Conservation (phyloP, 768 basidiomycete genomes). For the Tricholoma sp. region DNA sequence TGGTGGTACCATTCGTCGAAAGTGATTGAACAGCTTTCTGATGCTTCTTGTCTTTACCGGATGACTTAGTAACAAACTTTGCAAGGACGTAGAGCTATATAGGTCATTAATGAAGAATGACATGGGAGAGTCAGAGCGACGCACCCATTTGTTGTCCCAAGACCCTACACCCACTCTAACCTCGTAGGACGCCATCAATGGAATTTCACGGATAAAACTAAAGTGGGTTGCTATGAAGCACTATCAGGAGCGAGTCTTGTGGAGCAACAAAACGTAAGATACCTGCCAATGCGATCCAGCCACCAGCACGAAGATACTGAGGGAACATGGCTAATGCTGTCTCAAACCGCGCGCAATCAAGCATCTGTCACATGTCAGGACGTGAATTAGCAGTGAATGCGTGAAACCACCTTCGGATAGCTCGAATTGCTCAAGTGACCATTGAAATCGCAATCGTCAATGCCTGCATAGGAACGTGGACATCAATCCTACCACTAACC, state of each 20-base stretch:
- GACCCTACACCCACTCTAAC: slow-evolving; percentile 48
- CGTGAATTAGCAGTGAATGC: background rate
- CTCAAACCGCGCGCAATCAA: slow-evolving; percentile 47
- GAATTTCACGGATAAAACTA: slow-evolving; percentile 67
- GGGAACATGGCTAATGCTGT: slow-evolving; percentile 48
- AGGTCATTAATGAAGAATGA: background rate
- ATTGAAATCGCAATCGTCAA: slow-evolving; percentile 74
- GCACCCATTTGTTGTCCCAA: slow-evolving; percentile 79
- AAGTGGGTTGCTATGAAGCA: slow-evolving; percentile 52
- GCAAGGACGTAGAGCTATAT: slow-evolving; percentile 56
- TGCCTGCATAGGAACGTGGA: slow-evolving; percentile 28
- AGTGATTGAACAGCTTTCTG: slow-evolving; percentile 10
- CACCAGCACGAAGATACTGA: slow-evolving; percentile 51
- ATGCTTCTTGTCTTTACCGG: slow-evolving; percentile 24
- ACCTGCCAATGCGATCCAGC: slow-evolving; percentile 58
- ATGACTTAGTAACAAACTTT: slow-evolving; percentile 57
- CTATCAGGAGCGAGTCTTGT: background rate
- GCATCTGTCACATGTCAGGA: slow-evolving; percentile 21
- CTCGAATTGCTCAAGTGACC: slow-evolving; percentile 77
- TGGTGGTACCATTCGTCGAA: slow-evolving; percentile 2
- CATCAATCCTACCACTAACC: background rate
- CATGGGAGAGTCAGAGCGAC: background rate
- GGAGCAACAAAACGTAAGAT: slow-evolving; percentile 24
- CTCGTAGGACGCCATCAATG: slow-evolving; percentile 57
- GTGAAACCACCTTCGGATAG: slow-evolving; percentile 58